A percentile compares a stretch with the other conserved stretches of the same genome.
Evolutionary conservation across 768 basidiomycete genomes (phyloP).

Genomic region (Suillus fuscotomentosus): DNA sequence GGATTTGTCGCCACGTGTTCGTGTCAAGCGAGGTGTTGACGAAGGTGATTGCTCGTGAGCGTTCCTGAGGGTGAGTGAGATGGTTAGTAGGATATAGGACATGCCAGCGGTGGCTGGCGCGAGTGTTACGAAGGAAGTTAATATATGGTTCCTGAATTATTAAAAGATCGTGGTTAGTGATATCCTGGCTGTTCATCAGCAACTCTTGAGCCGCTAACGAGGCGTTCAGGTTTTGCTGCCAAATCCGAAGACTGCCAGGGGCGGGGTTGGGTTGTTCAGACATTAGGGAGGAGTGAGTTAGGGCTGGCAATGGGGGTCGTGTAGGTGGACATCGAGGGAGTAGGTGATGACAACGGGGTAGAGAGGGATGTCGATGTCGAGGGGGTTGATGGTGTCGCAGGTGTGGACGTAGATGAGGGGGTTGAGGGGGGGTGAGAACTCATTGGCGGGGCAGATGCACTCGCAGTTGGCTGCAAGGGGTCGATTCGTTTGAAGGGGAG

Average conservation of each 20-base stretch:
- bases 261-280: constrained; percentile 10
- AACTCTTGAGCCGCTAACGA: not conserved
- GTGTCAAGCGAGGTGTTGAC: constrained; percentile 1
- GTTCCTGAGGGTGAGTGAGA: not conserved
- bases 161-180: constrained; percentile 27
- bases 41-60: constrained; percentile 4
- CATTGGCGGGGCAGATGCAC: too few relatives aligned
- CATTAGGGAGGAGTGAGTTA: constrained; percentile 18
- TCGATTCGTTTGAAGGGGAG: too few relatives aligned
- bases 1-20: not conserved
- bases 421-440: too few relatives aligned
- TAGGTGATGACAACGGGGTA: too few relatives aligned
- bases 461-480: too few relatives aligned
- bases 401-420: too few relatives aligned
- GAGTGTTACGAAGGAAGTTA: constrained; percentile 17
- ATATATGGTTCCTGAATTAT: constrained; percentile 39
- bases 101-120: constrained; percentile 13
- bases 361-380: too few relatives aligned
- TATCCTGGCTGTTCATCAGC: not conserved
- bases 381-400: too few relatives aligned
- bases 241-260: constrained; percentile 12
- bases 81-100: constrained; percentile 21
- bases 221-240: not conserved
- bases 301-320: not conserved
- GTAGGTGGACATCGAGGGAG: not conserved